Evolutionary conservation across 2,329 filamentous ascomycete species (phyloP).

Genomic region (Phoma herbarum): DNA sequence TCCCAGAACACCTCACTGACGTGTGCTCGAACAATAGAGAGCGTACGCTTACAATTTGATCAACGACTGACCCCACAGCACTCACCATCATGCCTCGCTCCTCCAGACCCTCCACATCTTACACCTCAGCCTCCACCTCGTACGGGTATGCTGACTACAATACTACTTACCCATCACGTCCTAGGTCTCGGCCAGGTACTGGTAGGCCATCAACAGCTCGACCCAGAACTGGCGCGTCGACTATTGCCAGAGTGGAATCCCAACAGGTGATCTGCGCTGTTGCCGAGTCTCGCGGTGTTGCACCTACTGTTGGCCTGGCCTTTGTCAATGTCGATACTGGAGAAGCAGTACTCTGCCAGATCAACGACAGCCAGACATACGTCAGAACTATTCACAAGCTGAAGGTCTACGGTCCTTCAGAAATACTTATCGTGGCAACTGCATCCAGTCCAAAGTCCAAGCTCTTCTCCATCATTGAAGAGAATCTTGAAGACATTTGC

Average conservation of each 20-base stretch:
- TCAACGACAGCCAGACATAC: constrained; percentile 93
- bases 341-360: constrained; percentile 86
- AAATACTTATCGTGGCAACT: constrained; percentile 79
- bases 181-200: constrained; percentile 43
- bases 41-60: constrained; percentile 24
- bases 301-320: constrained; percentile 83
- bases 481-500: constrained; percentile 70
- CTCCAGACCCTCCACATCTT: constrained; percentile 39
- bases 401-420: constrained; percentile 78
- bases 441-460: constrained; percentile 76
- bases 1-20: constrained; percentile 4
- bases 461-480: constrained; percentile 76
- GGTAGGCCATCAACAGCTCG: constrained; percentile 56
- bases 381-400: constrained; percentile 88
- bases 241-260: constrained; percentile 63
- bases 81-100: constrained; percentile 40
- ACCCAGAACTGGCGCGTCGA: constrained; percentile 65
- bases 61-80: constrained; percentile 30
- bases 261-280: constrained; percentile 88
- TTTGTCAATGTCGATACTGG: constrained; percentile 88
- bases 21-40: constrained; percentile 3
- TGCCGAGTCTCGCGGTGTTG: constrained; percentile 85
- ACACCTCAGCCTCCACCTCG: constrained; percentile 43
- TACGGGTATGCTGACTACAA: constrained; percentile 49
- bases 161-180: constrained; percentile 49